Conservation (phyloP, 805 yeast genomes). For the Brettanomyces bruxellensis region DNA sequence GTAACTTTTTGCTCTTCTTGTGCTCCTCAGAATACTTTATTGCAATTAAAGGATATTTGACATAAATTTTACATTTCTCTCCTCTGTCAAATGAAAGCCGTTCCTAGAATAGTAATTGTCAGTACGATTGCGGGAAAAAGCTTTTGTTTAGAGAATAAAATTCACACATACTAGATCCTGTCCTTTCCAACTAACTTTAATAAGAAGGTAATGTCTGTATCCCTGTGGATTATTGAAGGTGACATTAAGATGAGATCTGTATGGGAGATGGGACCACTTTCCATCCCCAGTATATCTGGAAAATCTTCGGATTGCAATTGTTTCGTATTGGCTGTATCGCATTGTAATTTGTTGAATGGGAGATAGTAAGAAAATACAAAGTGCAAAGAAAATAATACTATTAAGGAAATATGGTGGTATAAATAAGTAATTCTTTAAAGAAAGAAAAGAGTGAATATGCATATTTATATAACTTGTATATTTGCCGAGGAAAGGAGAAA, state of each 20-base stretch:
- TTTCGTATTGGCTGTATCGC: conserved; percentile 3
- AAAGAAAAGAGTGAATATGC: too few relatives aligned
- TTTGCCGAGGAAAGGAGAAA: too few relatives aligned
- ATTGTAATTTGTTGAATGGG: background rate
- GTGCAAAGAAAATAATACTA: too few relatives aligned
- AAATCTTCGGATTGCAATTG: conserved; percentile 12
- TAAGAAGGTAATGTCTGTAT: conserved; percentile 3
- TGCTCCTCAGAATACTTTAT: conserved; percentile 8
- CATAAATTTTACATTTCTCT: conserved; percentile 13
- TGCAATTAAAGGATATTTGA: conserved; percentile 17
- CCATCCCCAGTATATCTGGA: conserved; percentile 11
- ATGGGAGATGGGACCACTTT: conserved; percentile 19
- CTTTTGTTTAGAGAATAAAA: conserved; percentile 2
- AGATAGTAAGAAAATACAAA: too few relatives aligned
- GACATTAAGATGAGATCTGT: conserved; percentile 14
- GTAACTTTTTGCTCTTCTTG: conserved; percentile 1
- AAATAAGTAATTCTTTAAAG: too few relatives aligned
- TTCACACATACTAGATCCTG: conserved; percentile 16
- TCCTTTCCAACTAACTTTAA: conserved; percentile 16
- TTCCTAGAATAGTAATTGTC: conserved; percentile 7
- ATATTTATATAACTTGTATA: too few relatives aligned
- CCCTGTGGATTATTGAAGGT: conserved; percentile 5
- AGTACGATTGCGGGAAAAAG: too few relatives aligned
- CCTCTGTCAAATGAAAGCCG: conserved; percentile 12
- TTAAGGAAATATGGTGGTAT: too few relatives aligned